These are phyloP conservation scores for Eucalyptus regnans DNA, from an alignment of 345 rosid species.

Conservation along the genomic window DNA sequence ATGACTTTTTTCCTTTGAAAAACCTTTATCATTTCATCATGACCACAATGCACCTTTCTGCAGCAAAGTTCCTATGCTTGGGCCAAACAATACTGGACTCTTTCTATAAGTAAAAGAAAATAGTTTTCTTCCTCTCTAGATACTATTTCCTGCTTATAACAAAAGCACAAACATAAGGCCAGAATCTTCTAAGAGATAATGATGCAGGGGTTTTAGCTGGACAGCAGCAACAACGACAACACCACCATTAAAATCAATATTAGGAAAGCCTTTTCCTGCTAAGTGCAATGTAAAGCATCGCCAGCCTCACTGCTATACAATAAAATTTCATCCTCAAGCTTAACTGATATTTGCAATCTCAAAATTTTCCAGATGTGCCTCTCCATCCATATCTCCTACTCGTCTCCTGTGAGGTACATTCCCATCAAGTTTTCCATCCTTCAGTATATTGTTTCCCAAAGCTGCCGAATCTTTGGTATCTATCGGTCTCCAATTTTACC, in stretches of 20 bases:
- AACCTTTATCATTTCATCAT: background rate
- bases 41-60: background rate
- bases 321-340: background rate
- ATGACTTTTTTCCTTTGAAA: background rate
- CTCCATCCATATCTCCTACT: background rate
- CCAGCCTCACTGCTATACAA: background rate
- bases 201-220: background rate
- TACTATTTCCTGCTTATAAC: background rate
- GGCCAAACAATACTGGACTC: background rate
- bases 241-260: background rate
- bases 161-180: background rate
- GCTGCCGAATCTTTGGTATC: background rate
- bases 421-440: background rate
- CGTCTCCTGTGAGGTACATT: background rate
- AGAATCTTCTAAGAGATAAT: background rate
- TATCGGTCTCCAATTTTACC: background rate
- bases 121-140: background rate
- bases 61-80: background rate
- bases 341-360: background rate
- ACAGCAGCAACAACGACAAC: background rate
- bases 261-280: background rate
- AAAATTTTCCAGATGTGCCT: background rate
- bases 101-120: background rate
- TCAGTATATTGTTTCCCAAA: background rate
- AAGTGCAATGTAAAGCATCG: background rate